Conservation (phyloP, 1,284 basidiomycete species). For the Ganoderma sinense region DNA sequence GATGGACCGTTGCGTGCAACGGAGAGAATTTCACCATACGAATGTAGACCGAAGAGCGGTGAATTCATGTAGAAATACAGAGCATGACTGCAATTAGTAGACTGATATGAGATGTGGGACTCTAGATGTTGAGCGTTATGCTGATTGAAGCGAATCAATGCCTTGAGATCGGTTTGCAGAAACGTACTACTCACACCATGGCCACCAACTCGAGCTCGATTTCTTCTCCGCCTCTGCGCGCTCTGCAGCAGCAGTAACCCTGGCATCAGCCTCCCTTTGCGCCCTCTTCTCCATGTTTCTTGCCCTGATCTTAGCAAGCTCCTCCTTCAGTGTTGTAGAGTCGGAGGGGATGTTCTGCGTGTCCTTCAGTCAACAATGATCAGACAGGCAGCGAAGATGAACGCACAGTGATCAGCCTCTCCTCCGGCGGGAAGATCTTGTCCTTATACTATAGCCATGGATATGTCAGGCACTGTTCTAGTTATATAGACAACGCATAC, state of each 20-base stretch:
- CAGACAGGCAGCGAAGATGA: conserved; percentile 8
- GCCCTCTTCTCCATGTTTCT: conserved; percentile 59
- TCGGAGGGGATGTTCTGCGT: conserved; percentile 68
- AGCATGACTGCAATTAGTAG: conserved; percentile 17
- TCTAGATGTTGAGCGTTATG: not conserved
- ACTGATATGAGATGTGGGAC: conserved; percentile 7
- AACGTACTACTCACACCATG: conserved; percentile 12
- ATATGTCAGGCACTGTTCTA: not conserved
- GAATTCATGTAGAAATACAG: conserved; percentile 28
- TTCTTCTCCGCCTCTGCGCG: conserved; percentile 27
- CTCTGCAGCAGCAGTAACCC: conserved; percentile 36
- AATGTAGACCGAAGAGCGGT: conserved; percentile 29
- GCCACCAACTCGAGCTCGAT: conserved; percentile 18
- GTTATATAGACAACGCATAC: conserved; percentile 36
- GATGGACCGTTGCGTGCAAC: conserved; percentile 50
- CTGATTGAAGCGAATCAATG: not conserved
- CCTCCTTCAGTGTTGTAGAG: conserved; percentile 66
- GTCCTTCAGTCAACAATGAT: not conserved
- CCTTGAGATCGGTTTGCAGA: not conserved
- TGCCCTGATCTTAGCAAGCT: conserved; percentile 73
- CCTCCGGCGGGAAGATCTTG: conserved; percentile 69
- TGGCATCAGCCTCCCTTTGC: conserved; percentile 48
- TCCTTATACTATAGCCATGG: conserved; percentile 67
- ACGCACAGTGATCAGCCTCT: conserved; percentile 61
- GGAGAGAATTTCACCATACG: conserved; percentile 40